Conservation (phyloP, 208 protist species). For the Leishmania turanica region DNA sequence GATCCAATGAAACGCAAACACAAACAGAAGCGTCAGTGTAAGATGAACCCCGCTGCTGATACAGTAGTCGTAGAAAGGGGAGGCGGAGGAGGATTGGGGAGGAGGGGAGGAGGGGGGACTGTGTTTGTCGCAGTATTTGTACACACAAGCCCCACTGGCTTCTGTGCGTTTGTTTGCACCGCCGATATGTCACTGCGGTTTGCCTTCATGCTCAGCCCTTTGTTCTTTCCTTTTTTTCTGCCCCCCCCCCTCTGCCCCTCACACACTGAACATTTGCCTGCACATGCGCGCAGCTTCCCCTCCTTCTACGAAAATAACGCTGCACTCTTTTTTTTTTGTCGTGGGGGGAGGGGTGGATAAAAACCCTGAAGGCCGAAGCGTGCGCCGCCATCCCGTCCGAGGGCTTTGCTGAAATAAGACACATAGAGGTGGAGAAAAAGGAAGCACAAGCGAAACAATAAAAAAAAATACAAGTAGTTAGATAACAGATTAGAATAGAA, state of each 20-base stretch:
- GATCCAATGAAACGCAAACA: constrained; percentile 26
- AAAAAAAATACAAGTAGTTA: not conserved
- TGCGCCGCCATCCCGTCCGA: not conserved
- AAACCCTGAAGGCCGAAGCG: not conserved
- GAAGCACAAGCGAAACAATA: not conserved
- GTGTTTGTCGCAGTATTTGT: not conserved
- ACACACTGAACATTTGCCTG: not conserved
- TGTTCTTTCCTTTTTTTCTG: not conserved
- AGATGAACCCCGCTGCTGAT: not conserved
- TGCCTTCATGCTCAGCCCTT: not conserved
- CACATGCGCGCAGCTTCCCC: not conserved
- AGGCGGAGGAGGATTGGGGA: not conserved
- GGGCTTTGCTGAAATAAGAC: not conserved
- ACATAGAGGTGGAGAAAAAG: not conserved
- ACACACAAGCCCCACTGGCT: not conserved
- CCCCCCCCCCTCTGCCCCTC: not conserved
- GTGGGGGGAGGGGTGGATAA: not conserved
- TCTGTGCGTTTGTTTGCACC: not conserved
- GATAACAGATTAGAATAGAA: not conserved
- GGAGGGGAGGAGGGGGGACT: not conserved
- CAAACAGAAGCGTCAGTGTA: not conserved
- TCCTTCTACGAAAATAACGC: not conserved
- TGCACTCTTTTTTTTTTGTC: not conserved
- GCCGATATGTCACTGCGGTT: not conserved
- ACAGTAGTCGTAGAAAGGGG: not conserved